These are phyloP conservation scores for Amesomyces nigricolor DNA, from an alignment of 2,329 filamentous ascomycete genomes.

Conservation along the genomic window DNA sequence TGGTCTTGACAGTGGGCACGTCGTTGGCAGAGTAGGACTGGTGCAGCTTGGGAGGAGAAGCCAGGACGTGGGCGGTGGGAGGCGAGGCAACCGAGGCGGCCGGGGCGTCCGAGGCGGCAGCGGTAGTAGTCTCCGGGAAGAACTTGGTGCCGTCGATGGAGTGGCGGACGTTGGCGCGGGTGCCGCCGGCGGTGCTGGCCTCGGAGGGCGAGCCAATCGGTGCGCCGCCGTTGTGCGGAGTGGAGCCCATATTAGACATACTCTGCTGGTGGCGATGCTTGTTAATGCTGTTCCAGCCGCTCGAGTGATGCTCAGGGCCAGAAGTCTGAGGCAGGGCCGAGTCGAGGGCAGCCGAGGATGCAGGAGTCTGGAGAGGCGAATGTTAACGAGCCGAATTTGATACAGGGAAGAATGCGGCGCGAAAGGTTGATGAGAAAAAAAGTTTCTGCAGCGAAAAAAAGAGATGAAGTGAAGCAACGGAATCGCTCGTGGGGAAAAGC, in stretches of 20 bases:
- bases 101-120: slow-evolving; percentile 33
- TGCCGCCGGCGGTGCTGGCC: slow-evolving; percentile 41
- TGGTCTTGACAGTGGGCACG: slow-evolving; percentile 75
- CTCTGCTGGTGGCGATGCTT: slow-evolving; percentile 64
- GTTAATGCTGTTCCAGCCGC: slow-evolving; percentile 58
- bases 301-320: slow-evolving; percentile 49
- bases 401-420: neutral
- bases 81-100: slow-evolving; percentile 38
- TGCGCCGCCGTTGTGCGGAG: slow-evolving; percentile 36
- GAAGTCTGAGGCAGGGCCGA: slow-evolving; percentile 66
- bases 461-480: neutral
- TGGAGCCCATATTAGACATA: slow-evolving; percentile 42
- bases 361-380: slow-evolving; percentile 55
- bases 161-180: slow-evolving; percentile 49
- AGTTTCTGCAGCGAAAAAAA: neutral
- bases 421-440: neutral
- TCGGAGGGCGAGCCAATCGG: slow-evolving; percentile 37
- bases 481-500: neutral
- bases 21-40: slow-evolving; percentile 89
- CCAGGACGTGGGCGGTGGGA: slow-evolving; percentile 47
- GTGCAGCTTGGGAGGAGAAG: slow-evolving; percentile 68
- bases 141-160: slow-evolving; percentile 52
- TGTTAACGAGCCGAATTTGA: slow-evolving; percentile 8
- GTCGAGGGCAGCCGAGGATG: slow-evolving; percentile 76
- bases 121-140: slow-evolving; percentile 40